Conservation (phyloP, 1,284 basidiomycete genomes). For the Farysia itapuensis region DNA sequence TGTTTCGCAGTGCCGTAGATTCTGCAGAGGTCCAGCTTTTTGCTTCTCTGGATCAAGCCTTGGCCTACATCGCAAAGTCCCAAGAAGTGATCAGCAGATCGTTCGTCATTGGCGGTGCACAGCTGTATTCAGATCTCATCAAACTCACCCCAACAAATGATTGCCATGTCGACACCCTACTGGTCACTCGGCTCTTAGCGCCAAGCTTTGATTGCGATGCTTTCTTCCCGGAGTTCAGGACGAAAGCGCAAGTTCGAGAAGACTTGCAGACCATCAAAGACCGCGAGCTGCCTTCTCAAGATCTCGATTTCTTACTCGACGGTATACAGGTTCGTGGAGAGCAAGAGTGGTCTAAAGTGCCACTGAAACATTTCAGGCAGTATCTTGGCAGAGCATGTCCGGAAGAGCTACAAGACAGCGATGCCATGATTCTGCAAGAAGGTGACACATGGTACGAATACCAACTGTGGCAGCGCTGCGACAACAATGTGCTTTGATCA, state of each 20-base stretch:
- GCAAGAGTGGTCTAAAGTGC: conserved; percentile 16
- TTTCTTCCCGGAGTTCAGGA: conserved; percentile 76
- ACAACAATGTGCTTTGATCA: too few species aligned
- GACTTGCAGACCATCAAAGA: conserved; percentile 3
- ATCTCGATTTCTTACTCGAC: background rate
- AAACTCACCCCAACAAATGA: background rate
- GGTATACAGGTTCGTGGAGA: conserved; percentile 2
- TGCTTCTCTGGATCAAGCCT: conserved; percentile 12
- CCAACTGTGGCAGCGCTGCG: conserved; percentile 36
- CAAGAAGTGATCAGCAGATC: conserved; percentile 48
- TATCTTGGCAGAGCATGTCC: conserved; percentile 20
- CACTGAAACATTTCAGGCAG: conserved; percentile 4
- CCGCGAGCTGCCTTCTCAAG: background rate
- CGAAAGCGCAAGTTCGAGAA: conserved; percentile 14
- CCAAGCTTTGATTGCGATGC: conserved; percentile 83
- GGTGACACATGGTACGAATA: conserved; percentile 26
- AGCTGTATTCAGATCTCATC: conserved; percentile 72
- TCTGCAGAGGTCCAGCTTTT: conserved; percentile 16
- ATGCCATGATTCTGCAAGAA: conserved; percentile 18
- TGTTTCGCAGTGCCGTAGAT: conserved; percentile 17
- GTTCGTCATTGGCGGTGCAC: conserved; percentile 89
- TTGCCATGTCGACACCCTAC: conserved; percentile 49
- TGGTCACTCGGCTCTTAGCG: conserved; percentile 79
- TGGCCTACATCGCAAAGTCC: background rate
- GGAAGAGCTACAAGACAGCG: conserved; percentile 1